A percentile compares a stretch with the other conserved stretches of the same genome.
Conservation (phyloP, 495 filamentous ascomycete species). For the Neurospora discreta region DNA sequence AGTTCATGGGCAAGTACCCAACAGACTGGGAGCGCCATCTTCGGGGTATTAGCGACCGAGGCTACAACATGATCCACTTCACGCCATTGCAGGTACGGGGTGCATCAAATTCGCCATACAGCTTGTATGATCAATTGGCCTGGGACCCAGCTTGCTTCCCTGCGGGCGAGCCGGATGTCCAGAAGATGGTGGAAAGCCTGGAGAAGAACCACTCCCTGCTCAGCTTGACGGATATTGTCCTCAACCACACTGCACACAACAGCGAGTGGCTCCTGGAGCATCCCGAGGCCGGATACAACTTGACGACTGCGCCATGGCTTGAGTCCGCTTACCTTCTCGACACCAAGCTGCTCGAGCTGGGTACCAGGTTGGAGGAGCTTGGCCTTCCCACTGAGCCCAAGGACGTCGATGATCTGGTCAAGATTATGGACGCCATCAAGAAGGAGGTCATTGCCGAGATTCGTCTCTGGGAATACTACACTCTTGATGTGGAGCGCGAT, state of each 20-base stretch:
- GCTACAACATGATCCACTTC: slow-evolving; percentile 99
- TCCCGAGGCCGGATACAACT: slow-evolving; percentile 91
- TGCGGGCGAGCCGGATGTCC: slow-evolving; percentile 74
- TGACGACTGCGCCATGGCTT: slow-evolving; percentile 87
- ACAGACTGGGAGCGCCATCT: slow-evolving; percentile 82
- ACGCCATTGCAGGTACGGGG: slow-evolving; percentile 87
- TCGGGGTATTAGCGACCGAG: slow-evolving; percentile 70
- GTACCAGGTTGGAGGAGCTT: slow-evolving; percentile 52
- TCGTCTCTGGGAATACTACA: slow-evolving; percentile 89
- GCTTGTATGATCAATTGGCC: slow-evolving; percentile 78
- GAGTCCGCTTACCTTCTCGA: slow-evolving; percentile 82
- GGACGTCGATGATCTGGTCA: slow-evolving; percentile 60
- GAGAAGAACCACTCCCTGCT: slow-evolving; percentile 75
- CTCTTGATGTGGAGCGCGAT: slow-evolving; percentile 66
- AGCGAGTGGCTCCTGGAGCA: slow-evolving; percentile 90
- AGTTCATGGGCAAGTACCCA: slow-evolving; percentile 92
- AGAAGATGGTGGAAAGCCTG: slow-evolving; percentile 65
- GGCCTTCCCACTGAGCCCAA: slow-evolving; percentile 66
- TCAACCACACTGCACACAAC: slow-evolving; percentile 96
- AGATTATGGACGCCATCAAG: slow-evolving; percentile 77
- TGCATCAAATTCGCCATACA: slow-evolving; percentile 90
- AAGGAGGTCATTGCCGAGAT: slow-evolving; percentile 63
- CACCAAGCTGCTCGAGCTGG: slow-evolving; percentile 67
- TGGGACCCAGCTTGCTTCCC: slow-evolving; percentile 82
- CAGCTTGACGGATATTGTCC: slow-evolving; percentile 91